A percentile compares a stretch with the other conserved stretches of the same genome.
phyloP scores from a whole-genome alignment of 2,329 filamentous ascomycete genomes.

The Mollisia scopiformis region DNA sequence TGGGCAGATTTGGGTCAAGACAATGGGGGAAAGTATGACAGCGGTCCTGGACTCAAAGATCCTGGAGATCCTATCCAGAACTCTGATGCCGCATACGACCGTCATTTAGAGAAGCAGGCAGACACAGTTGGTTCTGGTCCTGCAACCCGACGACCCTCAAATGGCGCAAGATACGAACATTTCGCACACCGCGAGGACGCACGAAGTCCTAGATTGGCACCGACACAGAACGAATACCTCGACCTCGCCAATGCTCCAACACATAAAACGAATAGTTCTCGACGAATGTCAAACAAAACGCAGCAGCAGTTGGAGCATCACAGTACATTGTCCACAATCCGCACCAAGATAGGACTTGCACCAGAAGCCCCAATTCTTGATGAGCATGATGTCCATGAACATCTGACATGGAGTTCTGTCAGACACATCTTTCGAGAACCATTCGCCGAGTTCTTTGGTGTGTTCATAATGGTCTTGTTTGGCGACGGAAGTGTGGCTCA shows the following conservation, averaged over 20 bases:
- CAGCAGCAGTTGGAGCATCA: conserved; percentile 17
- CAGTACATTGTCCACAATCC: conserved; percentile 18
- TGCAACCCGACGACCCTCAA: conserved; percentile 7
- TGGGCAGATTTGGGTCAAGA: conserved; percentile 11
- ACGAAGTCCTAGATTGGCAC: conserved; percentile 8
- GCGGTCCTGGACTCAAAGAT: conserved; percentile 23
- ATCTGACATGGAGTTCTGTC: conserved; percentile 55
- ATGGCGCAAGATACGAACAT: conserved; percentile 13
- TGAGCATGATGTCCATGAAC: conserved; percentile 29
- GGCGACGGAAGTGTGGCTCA: conserved; percentile 74
- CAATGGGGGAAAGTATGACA: conserved; percentile 16
- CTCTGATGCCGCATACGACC: conserved; percentile 18
- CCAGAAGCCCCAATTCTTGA: conserved; percentile 28
- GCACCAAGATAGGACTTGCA: conserved; percentile 23
- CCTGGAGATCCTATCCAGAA: conserved; percentile 24
- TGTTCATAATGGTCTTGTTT: conserved; percentile 69
- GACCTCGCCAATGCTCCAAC: conserved; percentile 3
- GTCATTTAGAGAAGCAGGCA: conserved; percentile 20
- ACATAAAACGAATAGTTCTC: not conserved
- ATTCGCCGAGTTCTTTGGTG: conserved; percentile 70
- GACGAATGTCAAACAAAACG: not conserved
- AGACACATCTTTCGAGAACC: conserved; percentile 56
- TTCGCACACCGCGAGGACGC: conserved; percentile 19
- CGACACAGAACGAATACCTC: not conserved
- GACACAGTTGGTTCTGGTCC: conserved; percentile 21